phyloP scores from a whole-genome alignment of 768 basidiomycete species.

The Lentinula raphanica region DNA sequence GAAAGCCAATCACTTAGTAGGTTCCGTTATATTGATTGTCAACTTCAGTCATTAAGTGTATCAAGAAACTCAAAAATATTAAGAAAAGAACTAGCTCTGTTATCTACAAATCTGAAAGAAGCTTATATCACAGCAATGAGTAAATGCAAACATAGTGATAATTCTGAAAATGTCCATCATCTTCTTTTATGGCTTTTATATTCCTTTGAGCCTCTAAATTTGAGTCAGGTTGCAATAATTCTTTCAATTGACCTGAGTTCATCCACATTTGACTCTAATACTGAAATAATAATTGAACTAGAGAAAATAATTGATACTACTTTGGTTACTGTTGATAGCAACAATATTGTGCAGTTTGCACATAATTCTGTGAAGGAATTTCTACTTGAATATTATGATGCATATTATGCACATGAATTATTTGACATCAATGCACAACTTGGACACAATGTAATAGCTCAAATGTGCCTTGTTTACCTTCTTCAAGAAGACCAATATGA shows the following conservation, averaged over 20 bases:
- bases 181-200: background rate
- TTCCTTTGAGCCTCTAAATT: background rate
- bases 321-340: background rate
- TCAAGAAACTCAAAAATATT: background rate
- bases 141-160: no score
- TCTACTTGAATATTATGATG: background rate
- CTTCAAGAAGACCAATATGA: background rate
- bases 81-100: background rate
- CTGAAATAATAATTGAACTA: background rate
- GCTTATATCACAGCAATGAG: background rate
- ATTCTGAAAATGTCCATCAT: background rate
- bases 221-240: background rate
- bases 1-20: background rate
- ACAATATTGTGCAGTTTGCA: background rate
- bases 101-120: background rate
- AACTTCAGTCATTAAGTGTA: background rate
- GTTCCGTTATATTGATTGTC: background rate
- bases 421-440: no score
- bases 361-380: constrained; percentile 1
- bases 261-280: background rate
- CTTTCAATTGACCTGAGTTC: background rate
- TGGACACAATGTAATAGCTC: background rate
- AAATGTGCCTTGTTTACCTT: background rate
- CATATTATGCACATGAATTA: background rate
- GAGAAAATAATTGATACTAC: background rate